Evolutionary conservation across 495 filamentous ascomycete genomes (phyloP), one percentile per base, ranked within the genome.

Genomic region (Penicillium fimorum): DNA sequence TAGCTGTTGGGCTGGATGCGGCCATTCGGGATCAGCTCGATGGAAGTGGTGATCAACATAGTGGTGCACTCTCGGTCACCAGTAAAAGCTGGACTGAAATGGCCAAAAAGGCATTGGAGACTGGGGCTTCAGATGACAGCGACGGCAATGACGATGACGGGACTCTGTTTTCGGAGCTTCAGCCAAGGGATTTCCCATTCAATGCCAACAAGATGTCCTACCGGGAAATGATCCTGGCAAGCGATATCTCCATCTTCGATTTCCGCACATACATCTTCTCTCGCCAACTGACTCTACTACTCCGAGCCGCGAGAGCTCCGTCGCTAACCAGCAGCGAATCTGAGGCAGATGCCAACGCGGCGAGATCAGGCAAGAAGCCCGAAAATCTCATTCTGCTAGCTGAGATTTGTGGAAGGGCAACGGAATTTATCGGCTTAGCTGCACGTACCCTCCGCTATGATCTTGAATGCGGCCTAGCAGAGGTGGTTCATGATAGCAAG

Each of bases 231-330:
- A 97, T 99, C 46, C 75, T 97, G 41, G 86, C 89, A n/a, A 97
- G 91, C 72, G 87, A 95, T 59, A 95, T 97, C 29, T 97, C 94
- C n/a, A 78, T 95, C 12, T 97, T 97, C 63, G 94, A 99, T 68
- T 97, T 99, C 70, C 83, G 88, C 56, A 92, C 87, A 59, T 99
- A 99, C 68, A 81, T 99, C 11, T 97, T 97, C 74, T 87, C 90
- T 22, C 82, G 94, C 25, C 94, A 99, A 65, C 81, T 96, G 62
- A 83, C 86, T 13, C 70, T 98, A 3, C 79, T 97, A 10, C 81
- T 96, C 22, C 86, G 94, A 33, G 82, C 96, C 11, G 91, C 87
- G 13, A 94, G 91, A 68, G 79, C 81, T 10, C 67, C 72, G 15
- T 76, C 65, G 22, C 38, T 74, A 25, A 38, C 37, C 53, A 64